phyloP scores from a whole-genome alignment of 2,329 filamentous ascomycete genomes.

The Fusarium sp. region DNA sequence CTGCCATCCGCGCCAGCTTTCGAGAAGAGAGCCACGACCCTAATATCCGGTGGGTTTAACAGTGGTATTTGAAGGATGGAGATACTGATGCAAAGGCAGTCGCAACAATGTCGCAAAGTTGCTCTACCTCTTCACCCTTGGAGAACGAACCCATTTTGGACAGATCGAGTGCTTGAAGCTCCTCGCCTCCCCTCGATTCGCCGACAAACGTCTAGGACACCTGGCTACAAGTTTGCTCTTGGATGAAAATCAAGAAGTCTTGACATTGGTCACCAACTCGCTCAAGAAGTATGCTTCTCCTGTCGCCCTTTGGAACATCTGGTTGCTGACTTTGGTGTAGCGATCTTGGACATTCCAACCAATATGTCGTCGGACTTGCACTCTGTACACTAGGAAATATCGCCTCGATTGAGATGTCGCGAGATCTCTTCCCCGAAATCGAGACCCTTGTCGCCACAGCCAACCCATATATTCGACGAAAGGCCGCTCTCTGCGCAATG shows the following conservation, averaged over 20 bases:
- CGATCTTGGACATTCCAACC: conserved; percentile 96
- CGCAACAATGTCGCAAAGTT: conserved; percentile 99
- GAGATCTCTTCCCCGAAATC: conserved; percentile 96
- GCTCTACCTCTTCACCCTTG: conserved; percentile 96
- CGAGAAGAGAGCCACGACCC: conserved; percentile 96
- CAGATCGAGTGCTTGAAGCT: conserved; percentile 99
- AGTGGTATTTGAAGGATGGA: neutral
- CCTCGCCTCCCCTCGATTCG: conserved; percentile 94
- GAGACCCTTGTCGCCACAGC: conserved; percentile 91
- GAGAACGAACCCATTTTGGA: conserved; percentile 97
- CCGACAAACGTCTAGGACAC: conserved; percentile 96
- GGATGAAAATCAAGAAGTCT: conserved; percentile 98
- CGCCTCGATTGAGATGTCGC: conserved; percentile 96
- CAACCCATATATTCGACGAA: conserved; percentile 98
- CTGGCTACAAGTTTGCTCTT: conserved; percentile 94
- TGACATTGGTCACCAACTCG: conserved; percentile 97
- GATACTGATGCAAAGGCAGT: conserved; percentile 61
- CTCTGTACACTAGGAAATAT: conserved; percentile 98
- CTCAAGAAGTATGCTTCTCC: conserved; percentile 82
- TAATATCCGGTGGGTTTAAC: conserved; percentile 78
- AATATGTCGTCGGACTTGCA: conserved; percentile 97
- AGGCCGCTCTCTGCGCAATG: conserved; percentile 99
- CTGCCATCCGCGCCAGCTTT: conserved; percentile 96
- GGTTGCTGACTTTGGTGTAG: conserved; percentile 59
- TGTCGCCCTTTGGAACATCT: neutral